A percentile compares a stretch with the other conserved stretches of the same genome.
Conservation (phyloP, 805 yeast genomes). For the Saccharomycopsis schoenii region DNA sequence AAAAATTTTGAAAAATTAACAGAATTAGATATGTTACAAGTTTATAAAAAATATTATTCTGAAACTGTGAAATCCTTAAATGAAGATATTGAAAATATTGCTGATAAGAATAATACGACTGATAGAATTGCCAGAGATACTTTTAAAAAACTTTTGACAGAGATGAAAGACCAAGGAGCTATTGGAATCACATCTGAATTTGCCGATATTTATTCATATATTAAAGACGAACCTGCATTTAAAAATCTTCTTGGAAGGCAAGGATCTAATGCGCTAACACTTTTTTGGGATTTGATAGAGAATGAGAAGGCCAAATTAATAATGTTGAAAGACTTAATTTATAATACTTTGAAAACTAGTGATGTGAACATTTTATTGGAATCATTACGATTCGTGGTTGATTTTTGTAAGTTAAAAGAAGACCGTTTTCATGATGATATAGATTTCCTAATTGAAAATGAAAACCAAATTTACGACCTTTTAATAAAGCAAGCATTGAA, state of each 20-base stretch:
- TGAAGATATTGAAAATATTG: conserved; percentile 20
- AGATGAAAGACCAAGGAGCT: conserved; percentile 24
- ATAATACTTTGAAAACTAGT: conserved; percentile 33
- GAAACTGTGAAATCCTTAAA: conserved; percentile 22
- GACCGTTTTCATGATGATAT: conserved; percentile 20
- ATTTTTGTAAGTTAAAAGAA: conserved; percentile 19
- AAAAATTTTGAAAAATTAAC: conserved; percentile 42
- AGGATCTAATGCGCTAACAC: conserved; percentile 70
- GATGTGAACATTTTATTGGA: conserved; percentile 8
- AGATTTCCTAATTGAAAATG: conserved; percentile 23
- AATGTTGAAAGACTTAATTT: conserved; percentile 50
- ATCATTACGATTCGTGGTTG: conserved; percentile 7
- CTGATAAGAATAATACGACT: conserved; percentile 35
- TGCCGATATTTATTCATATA: conserved; percentile 39
- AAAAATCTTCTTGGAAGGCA: conserved; percentile 56
- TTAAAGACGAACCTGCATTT: conserved; percentile 51
- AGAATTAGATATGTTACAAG: conserved; percentile 49
- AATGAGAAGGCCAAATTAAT: conserved; percentile 45
- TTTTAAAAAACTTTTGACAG: conserved; percentile 39
- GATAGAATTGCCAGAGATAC: conserved; percentile 62
- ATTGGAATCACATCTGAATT: conserved; percentile 49
- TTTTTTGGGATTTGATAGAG: conserved; percentile 67
- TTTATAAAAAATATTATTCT: conserved; percentile 34
- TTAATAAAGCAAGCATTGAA: conserved; percentile 23
- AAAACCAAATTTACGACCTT: conserved; percentile 24